Base-by-base conservation (phyloP, 441 rosid genomes). In the Manihot esculenta region DNA sequence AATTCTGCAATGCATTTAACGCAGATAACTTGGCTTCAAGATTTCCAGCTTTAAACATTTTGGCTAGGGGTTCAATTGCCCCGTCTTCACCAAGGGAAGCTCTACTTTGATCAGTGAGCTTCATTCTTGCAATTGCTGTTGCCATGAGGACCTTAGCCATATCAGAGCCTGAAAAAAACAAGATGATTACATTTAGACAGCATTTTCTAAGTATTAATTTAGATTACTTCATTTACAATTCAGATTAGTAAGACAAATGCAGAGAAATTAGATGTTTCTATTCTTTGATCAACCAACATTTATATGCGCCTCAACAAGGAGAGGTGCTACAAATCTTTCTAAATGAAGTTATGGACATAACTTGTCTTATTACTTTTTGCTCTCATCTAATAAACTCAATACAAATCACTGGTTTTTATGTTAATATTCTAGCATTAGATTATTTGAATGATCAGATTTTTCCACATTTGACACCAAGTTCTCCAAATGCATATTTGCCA, bases 61-160 rank as follows among this genome's bases (percentile, higher is more conserved):
- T 79, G 60, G 77, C 89, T 11, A 89, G 89, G 66, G 88, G 85
- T 44, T 84, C 86, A 14, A 89, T 73, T 17, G 85, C 91, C 66
- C 88, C 95, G 24, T 84, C 86, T 78, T 83, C 88, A 45, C 92
- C 95, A 12, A 89, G 84, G 18, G 84, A 81, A 74, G 84, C 85
- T 78, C 84, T 85, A 72, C 83, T 73, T 76, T 82, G 88, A 72
- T 89, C 91, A 17, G 89, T 85, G 61, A 89, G 85, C 79, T 86
- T 91, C 79, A 89, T 84, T 81, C 85, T 83, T 21, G 86, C 84
- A 62, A 89, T 76, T 50, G 92, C 89, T 23, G 89, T 82, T 68
- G 92, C 95, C 95, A 89, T 87, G 26, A 89, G 92, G 80, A 89
- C 82, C 85, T 88, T 89, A 76, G 83, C 66, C 92, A 86, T 89